Conservation (phyloP, 2,329 filamentous ascomycete genomes). For the Exophiala dermatitidis region DNA sequence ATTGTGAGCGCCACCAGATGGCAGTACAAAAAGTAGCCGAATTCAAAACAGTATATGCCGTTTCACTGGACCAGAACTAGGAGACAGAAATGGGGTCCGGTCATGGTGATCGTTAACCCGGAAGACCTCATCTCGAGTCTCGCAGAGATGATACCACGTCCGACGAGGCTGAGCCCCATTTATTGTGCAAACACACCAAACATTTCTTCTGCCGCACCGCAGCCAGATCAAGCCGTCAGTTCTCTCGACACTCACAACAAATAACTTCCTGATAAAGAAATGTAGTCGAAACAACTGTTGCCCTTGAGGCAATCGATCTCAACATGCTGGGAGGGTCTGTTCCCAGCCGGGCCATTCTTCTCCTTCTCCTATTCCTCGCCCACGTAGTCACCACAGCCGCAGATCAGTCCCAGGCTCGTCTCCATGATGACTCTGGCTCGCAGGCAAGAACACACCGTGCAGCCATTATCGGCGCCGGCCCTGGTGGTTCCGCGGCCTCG, state of each 20-base stretch:
- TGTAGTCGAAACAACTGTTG: background rate
- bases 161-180: background rate
- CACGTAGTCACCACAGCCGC: background rate
- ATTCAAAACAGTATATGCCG: too few relatives aligned
- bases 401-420: conserved; percentile 2
- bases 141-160: background rate
- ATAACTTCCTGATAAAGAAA: background rate
- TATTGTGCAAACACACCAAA: conserved; percentile 5
- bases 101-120: too few relatives aligned
- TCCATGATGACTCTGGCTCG: background rate
- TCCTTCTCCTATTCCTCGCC: background rate
- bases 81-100: too few relatives aligned
- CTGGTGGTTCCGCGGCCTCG: conserved; percentile 78
- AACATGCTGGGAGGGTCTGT: conserved; percentile 4
- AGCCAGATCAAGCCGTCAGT: background rate
- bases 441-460: conserved; percentile 15
- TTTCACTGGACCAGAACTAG: too few relatives aligned
- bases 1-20: too few relatives aligned
- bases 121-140: too few relatives aligned
- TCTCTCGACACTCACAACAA: background rate
- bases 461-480: conserved; percentile 60
- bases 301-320: conserved; percentile 3
- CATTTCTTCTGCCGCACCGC: background rate
- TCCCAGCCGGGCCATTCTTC: background rate
- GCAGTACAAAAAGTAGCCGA: too few relatives aligned